phyloP scores from a whole-genome alignment of 768 basidiomycete genomes.

The Russula abietina region DNA sequence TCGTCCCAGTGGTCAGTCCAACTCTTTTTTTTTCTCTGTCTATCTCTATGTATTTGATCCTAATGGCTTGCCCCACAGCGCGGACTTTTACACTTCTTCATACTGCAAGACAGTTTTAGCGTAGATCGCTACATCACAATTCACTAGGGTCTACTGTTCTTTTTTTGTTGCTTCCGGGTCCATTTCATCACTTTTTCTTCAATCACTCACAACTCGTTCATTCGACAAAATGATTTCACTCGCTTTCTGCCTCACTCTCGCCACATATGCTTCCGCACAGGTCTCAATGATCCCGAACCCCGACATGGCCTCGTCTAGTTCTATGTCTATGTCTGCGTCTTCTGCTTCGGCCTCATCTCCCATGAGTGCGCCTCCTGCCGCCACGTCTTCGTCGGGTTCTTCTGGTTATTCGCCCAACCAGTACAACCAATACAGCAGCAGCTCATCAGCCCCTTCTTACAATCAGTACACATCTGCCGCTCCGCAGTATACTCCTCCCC shows the following conservation, averaged over 20 bases:
- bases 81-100: constrained; percentile 38
- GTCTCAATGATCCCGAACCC: constrained; percentile 32
- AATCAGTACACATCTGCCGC: constrained; percentile 25
- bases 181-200: constrained; percentile 33
- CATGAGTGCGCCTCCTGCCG: constrained; percentile 29
- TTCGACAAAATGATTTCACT: constrained; percentile 55
- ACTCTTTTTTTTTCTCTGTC: not conserved
- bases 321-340: too few species aligned
- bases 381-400: not conserved
- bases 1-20: constrained; percentile 39
- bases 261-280: constrained; percentile 53
- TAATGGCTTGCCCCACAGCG: constrained; percentile 28
- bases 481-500: constrained; percentile 32
- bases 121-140: constrained; percentile 58
- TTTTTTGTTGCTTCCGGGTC: constrained; percentile 29
- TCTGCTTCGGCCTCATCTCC: constrained; percentile 33
- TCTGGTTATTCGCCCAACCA: constrained; percentile 6
- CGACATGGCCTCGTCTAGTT: constrained; percentile 28
- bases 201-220: constrained; percentile 36
- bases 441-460: constrained; percentile 24
- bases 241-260: constrained; percentile 53
- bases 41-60: not conserved
- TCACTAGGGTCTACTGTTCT: constrained; percentile 36
- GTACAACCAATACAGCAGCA: constrained; percentile 9
- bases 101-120: constrained; percentile 70